phyloP scores from a whole-genome alignment of 306 rosid genomes.

The Gastrolobium villosum region DNA sequence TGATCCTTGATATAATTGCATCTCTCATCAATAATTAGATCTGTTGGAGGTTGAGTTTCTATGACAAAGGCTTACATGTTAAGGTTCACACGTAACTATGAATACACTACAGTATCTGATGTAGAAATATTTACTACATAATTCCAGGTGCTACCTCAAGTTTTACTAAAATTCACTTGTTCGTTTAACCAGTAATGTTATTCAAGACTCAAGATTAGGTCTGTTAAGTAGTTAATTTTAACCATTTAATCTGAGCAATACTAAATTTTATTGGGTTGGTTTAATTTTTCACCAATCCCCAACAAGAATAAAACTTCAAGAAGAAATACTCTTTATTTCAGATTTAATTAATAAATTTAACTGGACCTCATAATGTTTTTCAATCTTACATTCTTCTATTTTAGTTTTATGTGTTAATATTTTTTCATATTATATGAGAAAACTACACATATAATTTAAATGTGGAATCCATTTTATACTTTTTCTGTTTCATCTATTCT shows the following conservation, averaged over 20 bases:
- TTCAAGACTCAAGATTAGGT: neutral
- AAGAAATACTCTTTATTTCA: neutral
- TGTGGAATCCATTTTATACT: no score
- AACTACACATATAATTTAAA: no score
- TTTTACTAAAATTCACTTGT: neutral
- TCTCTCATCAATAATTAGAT: neutral
- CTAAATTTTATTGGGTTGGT: neutral
- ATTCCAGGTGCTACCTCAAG: neutral
- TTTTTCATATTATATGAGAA: no score
- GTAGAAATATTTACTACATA: neutral
- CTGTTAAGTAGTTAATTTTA: neutral
- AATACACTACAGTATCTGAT: neutral
- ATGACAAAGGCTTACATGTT: constrained; percentile 20
- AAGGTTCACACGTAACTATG: constrained; percentile 29
- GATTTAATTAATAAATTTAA: neutral
- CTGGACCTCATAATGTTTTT: neutral
- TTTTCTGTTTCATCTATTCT: no score
- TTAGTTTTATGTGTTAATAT: no score
- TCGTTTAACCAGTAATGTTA: neutral
- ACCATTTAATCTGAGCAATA: neutral
- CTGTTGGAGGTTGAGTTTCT: neutral
- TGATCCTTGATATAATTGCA: constrained; percentile 36
- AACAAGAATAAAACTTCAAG: neutral
- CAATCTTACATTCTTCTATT: neutral
- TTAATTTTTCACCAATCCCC: neutral